Base-by-base conservation (phyloP, 345 rosid species). In the Euphorbia tirucalli region DNA sequence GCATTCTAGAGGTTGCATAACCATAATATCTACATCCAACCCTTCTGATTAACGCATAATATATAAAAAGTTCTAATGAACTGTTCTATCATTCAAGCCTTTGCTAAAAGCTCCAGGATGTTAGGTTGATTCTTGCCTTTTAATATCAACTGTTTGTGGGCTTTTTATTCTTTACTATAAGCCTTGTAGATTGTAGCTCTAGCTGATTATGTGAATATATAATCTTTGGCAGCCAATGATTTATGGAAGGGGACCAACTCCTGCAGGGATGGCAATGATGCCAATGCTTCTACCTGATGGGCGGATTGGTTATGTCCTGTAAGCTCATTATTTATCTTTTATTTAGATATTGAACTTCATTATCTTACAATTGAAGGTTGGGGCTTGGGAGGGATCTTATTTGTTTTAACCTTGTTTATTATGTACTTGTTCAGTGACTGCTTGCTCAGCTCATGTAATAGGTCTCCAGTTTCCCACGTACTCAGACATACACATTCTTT, bases 271-370 rank as follows among this genome's bases (percentile, higher is more conserved):
- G 99, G 87, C 97, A 30, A 92, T 95, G 99, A 81, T 90, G 92
- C 97, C 97, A 65, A 92, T 95, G 90, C 87, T 95, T 85, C 79
- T 95, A 64, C 99, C 99, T 22, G 96, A 92, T 78, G 99, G 97
- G 68, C 85, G 91, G 76, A 82, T 95, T 22, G 97, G 99, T 78
- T 95, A 92, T 49, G 96, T 90, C 73, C 79, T 92, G 99, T 95
- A 77, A 90, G 99, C 77, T 69, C 54, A 70, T 28, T 24, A 37
- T 21, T 14, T n/a, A 28, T 55, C 32, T 54, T 64, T 39, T 65
- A 25, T 62, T 13, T 5, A 35, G 39, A 55, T 11, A 35, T 67
- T 32, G 27, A 50, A 24, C 15, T 22, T 35, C 28, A 41, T 22
- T 2, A 5, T 68, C 41, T 35, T 58, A 25, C 11, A 4, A 4